These are phyloP conservation scores for Trichocomaceae sp. DNA, from an alignment of 2,329 filamentous ascomycete genomes.

Conservation along the genomic window DNA sequence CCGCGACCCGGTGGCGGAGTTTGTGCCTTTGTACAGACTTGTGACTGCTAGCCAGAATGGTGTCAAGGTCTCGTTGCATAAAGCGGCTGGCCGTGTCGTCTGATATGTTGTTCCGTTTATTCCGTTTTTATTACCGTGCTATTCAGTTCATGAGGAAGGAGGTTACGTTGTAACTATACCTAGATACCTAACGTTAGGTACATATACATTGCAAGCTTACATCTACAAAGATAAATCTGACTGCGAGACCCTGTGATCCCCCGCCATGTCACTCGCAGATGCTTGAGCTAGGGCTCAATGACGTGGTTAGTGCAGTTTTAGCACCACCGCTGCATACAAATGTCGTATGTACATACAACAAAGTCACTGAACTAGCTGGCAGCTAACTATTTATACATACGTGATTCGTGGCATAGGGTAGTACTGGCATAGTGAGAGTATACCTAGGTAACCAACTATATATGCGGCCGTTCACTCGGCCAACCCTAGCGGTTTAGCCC, in stretches of 20 bases:
- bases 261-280: background rate
- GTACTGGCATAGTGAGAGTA: too few relatives aligned
- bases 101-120: too few relatives aligned
- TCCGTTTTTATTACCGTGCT: too few relatives aligned
- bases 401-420: too few relatives aligned
- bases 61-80: conserved; percentile 8
- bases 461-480: too few relatives aligned
- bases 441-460: too few relatives aligned
- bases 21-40: conserved; percentile 10
- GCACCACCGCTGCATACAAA: background rate
- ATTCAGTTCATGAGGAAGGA: too few relatives aligned
- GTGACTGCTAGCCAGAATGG: conserved; percentile 10
- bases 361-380: background rate
- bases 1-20: conserved; percentile 4
- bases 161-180: background rate
- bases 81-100: too few relatives aligned
- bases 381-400: too few relatives aligned
- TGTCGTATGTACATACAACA: background rate
- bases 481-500: too few relatives aligned
- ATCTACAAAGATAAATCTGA: background rate
- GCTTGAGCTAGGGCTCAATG: background rate
- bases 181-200: background rate
- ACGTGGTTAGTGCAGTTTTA: background rate
- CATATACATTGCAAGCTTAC: background rate
- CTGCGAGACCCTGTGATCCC: background rate